Conservation (phyloP, 23 red algal genomes). For the Gracilaria gracilis region DNA sequence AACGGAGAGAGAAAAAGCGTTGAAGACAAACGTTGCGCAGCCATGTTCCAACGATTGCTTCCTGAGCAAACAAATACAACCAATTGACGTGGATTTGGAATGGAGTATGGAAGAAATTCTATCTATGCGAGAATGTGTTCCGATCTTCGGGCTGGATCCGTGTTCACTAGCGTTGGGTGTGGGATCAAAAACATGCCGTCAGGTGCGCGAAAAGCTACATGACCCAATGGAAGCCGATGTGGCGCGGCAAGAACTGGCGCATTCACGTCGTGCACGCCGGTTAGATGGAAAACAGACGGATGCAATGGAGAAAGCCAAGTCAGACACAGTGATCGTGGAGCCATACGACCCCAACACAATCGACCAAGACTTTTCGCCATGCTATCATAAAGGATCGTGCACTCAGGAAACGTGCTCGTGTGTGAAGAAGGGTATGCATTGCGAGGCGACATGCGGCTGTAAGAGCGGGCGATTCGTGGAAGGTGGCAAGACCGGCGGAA, state of each 20-base stretch:
- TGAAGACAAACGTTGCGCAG: background rate
- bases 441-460: slow-evolving; percentile 58
- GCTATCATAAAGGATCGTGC: slow-evolving; percentile 55
- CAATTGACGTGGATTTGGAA: background rate
- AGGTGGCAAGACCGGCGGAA: slow-evolving; percentile 2
- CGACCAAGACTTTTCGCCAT: slow-evolving; percentile 71
- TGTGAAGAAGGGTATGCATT: slow-evolving; percentile 45
- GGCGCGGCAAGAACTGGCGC: slow-evolving; percentile 33
- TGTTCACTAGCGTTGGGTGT: slow-evolving; percentile 48
- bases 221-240: slow-evolving; percentile 53
- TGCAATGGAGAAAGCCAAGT: slow-evolving; percentile 24
- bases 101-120: slow-evolving; percentile 41
- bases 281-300: slow-evolving; percentile 27
- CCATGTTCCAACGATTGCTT: slow-evolving; percentile 31
- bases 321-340: slow-evolving; percentile 36
- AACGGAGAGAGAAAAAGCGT: slow-evolving; percentile 14
- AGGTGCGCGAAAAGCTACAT: slow-evolving; percentile 45
- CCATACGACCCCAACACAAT: slow-evolving; percentile 27
- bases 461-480: slow-evolving; percentile 39
- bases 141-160: slow-evolving; percentile 53
- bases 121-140: slow-evolving; percentile 28
- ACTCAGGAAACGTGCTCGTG: slow-evolving; percentile 59
- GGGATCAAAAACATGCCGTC: slow-evolving; percentile 27
- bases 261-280: slow-evolving; percentile 29
- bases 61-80: background rate